These are phyloP conservation scores for Mycena olivaceomarginata DNA, from an alignment of 768 basidiomycete species.

Conservation along the genomic window DNA sequence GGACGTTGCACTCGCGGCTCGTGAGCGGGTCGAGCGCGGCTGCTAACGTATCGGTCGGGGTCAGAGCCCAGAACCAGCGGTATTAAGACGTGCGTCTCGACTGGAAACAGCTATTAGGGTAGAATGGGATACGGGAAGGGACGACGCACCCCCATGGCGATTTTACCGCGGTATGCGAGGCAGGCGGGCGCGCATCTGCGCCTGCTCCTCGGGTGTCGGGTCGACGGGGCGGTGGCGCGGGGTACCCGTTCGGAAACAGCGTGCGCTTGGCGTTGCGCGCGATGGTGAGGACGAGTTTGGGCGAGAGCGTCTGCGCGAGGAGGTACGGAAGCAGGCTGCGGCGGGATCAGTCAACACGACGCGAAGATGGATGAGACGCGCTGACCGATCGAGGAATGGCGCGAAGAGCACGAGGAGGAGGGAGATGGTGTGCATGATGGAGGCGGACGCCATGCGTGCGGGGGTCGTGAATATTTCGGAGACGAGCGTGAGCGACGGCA, in stretches of 20 bases:
- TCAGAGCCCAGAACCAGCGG: conserved; percentile 75
- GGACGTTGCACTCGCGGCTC: conserved; percentile 83
- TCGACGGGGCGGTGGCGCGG: conserved; percentile 83
- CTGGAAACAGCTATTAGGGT: background rate
- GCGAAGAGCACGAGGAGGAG: conserved; percentile 69
- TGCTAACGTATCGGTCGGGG: conserved; percentile 68
- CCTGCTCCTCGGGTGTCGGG: conserved; percentile 87
- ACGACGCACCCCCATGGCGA: conserved; percentile 41
- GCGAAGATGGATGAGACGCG: background rate
- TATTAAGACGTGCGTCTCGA: conserved; percentile 63
- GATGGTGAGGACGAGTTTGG: conserved; percentile 70
- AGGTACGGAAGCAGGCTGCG: conserved; percentile 82
- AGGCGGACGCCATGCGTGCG: conserved; percentile 68
- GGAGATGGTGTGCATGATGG: conserved; percentile 65
- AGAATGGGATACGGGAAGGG: background rate
- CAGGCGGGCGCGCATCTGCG: conserved; percentile 68
- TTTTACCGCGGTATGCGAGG: conserved; percentile 52
- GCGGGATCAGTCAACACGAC: background rate
- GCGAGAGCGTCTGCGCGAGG: conserved; percentile 72
- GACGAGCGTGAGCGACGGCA: conserved; percentile 65
- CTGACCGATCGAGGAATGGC: conserved; percentile 77
- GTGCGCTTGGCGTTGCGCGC: conserved; percentile 77
- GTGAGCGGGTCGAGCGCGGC: conserved; percentile 77
- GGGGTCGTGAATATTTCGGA: conserved; percentile 69
- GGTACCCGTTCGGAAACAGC: conserved; percentile 94